Base-by-base conservation (phyloP, 2,329 filamentous ascomycete genomes). In the Venturia asperata region DNA sequence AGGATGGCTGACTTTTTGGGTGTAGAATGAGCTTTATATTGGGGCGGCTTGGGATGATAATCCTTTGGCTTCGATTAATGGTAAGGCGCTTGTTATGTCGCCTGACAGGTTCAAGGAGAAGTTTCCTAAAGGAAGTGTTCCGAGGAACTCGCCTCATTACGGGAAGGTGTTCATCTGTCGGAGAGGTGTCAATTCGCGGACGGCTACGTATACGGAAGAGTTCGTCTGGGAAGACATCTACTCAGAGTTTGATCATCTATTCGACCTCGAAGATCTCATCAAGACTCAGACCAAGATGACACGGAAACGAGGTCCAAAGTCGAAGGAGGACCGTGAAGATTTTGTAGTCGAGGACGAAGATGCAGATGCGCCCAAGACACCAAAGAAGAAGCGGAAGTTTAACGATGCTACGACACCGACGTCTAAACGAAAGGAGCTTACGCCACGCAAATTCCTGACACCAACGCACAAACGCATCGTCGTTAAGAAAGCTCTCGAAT, bases 171-270 rank as follows among this genome's bases (percentile, higher is more conserved):
- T 97, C 71, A 78, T 97, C 61, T 97, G 94, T 72, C 87, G 92
- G 63, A 83, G 93, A 74, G 94, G 91, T 27, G 95, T 92, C 72
- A 96, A 95, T 73, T 90, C 90, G 15, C 82, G 92, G 66, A 96
- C 92, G 30, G 89, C 91, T 24, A 92, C 87, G 27, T 99, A 97
- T 74, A 97, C 93, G 0, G 86, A 94, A 17, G 92, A 97, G 70
- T 96, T 99, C 69, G 75, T 84, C 1, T 99, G 94, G 94, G 92
- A 97, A 72, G 86, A 96, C 55, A 77, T 95, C 1, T 96, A 91
- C 70, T 80, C 79, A 0, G 86, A 86, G n/a, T 80, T 80, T 41
- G 79, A 87, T n/a, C 83, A 88, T 68, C 81, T 96, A 39, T 82
- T 84, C 61, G 73, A 80, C 5, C 75, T 96, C 56, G 80, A 89